Evolutionary conservation across 768 basidiomycete species (phyloP).

Genomic region (Tulasnella calospora): DNA sequence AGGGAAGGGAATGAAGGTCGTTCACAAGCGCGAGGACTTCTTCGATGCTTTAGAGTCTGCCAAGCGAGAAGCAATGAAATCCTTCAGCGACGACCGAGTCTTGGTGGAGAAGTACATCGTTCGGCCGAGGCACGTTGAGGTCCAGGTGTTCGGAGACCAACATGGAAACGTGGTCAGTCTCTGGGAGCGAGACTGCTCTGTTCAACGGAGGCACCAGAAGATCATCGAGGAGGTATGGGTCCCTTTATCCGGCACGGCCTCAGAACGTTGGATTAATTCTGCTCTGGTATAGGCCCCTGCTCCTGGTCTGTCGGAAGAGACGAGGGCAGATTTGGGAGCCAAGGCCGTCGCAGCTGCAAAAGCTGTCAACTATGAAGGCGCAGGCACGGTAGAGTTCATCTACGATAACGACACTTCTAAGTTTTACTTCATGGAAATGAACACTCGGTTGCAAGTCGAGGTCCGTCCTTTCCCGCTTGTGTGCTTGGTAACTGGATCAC

Average conservation of each 20-base stretch:
- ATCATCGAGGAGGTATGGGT: slow-evolving; percentile 76
- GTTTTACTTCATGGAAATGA: slow-evolving; percentile 97
- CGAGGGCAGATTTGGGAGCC: slow-evolving; percentile 72
- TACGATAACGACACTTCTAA: slow-evolving; percentile 83
- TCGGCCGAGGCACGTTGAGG: slow-evolving; percentile 85
- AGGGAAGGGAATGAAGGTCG: slow-evolving; percentile 91
- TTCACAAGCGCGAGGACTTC: slow-evolving; percentile 63
- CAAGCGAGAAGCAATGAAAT: slow-evolving; percentile 79
- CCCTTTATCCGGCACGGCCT: background rate
- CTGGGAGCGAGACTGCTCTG: slow-evolving; percentile 94
- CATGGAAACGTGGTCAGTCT: slow-evolving; percentile 78
- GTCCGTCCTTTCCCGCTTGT: slow-evolving; percentile 23
- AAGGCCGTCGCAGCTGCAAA: slow-evolving; percentile 91
- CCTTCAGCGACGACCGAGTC: slow-evolving; percentile 82
- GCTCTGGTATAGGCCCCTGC: slow-evolving; percentile 69
- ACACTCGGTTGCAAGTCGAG: slow-evolving; percentile 61
- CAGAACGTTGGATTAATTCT: background rate
- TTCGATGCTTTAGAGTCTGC: slow-evolving; percentile 78
- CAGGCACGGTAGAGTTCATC: slow-evolving; percentile 94
- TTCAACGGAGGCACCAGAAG: slow-evolving; percentile 91
- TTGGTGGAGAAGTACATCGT: slow-evolving; percentile 86
- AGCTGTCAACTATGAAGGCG: slow-evolving; percentile 87
- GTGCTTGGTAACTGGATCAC: too few species aligned
- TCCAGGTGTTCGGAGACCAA: slow-evolving; percentile 88
- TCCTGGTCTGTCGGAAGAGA: slow-evolving; percentile 72